Base-by-base conservation (phyloP, 306 rosid genomes). In the Sophora flavescens region DNA sequence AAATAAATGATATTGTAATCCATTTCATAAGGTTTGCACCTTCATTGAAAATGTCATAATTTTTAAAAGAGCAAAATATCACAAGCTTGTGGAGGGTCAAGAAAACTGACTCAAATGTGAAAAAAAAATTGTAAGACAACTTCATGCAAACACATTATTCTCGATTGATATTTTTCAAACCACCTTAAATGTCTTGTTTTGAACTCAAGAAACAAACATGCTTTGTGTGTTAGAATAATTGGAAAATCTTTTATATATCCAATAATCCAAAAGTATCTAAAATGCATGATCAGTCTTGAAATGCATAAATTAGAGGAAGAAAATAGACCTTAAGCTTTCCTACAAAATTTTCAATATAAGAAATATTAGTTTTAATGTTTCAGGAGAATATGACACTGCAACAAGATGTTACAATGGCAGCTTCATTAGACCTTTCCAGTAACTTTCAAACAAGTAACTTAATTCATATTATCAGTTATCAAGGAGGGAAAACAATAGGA, bases 401-500 rank as follows among this genome's bases (percentile, higher is more conserved):
- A 72, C 30, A 74, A 60, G 51, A 81, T 68, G 32, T 59, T 32
- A 32, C 7, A 60, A 36, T 54, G 48, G 72, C 14, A 39, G 39
- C 77, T 74, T 38, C 33, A 70, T 38, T 53, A 28, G 61, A 74
- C 64, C 28, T 17, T 45, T 15, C 41, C 63, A 38, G 54, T 41
- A 71, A 63, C 54, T 75, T 65, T 41, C 53, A 76, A 72, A 33
- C 60, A 61, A 39, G 61, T 35, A 60, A 63, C 39, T 57, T 10
- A 33, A 57, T 33, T 48, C 17, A 38, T 22, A 39, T 63, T 70
- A 63, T 85, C 41, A 32, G 17, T 60, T 22, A n/a, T 68, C 16
- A 75, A 41, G 56, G 51, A 64, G 56, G 15, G 45, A 75, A 36
- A 68, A 30, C 50, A 60, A 51, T 48, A 42, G 52, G 60, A 70